Evolutionary conservation across 2,329 filamentous ascomycete genomes (phyloP), one percentile per base, ranked within the genome.

Genomic region (Microcyclosporella mali): DNA sequence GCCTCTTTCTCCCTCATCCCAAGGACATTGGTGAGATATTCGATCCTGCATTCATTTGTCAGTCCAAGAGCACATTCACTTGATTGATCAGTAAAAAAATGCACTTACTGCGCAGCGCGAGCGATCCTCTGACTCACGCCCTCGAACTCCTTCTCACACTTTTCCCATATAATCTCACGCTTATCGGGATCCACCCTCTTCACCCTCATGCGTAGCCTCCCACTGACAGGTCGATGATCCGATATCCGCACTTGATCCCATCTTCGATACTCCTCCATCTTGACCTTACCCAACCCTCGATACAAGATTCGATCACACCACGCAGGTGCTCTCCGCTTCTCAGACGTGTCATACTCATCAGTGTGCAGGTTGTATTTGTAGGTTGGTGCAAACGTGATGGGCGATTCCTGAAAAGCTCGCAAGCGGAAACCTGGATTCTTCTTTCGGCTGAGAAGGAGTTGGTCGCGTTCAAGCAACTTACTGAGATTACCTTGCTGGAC

Each of bases 341-440:
- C 92, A 31, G 57, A 61, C 0, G 85, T 84, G 62, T 98, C 92
- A 64, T 97, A 98, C 6, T 80, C 84, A 60, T 97, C 90, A 0
- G 88, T 94, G 12, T 89, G 89, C 0, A 97, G 88, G 56, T 98
- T 92, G 64, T 98, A 98, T 64, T 98, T 98, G 73, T 98, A 98
- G 0, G 92, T 98, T 1, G 92, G 92, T 6, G 88, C 83, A 62
- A 98, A 98, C 0, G 81, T 84, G 57, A 98, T 95, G 1, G 85
- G 85, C 42, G 84, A 74, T 66, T 98, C 92, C n/a, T 84, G 81
- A 64, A 98, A 97, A 0, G 87, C 84, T 15, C 89, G 82, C 4
- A 98, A 75, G 19, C 86, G 79, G 69, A 97, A 95, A 0, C 82
- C 85, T 0, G 90, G 88, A 56, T 95, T 95, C 55, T 88, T 86